Evolutionary conservation across 768 basidiomycete species (phyloP), one percentile per base, ranked within the genome.

Genomic region (Exsudoporus frostii): DNA sequence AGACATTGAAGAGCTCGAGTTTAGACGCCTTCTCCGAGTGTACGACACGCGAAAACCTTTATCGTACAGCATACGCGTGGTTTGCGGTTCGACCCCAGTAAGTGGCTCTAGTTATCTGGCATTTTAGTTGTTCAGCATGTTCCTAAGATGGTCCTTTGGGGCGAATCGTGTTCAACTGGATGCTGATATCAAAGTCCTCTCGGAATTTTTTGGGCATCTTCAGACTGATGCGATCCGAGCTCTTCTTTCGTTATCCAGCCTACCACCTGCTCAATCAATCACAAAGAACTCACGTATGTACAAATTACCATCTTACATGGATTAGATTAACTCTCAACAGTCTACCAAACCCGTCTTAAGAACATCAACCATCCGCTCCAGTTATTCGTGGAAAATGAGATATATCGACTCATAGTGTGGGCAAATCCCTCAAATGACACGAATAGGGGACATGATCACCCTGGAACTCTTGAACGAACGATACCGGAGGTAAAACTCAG

Each of bases 51-150:
- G 83, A 90, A 59, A 76, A 76, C 45, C 73, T 99, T 7, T 99
- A 93, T 68, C 70, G 73, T 6, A 81, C 85, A 2, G 93, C 92
- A 3, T 91, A 92, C 60, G 81, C 85, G 4, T 98, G 96, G 97
- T 99, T 98, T 72, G 75, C 87, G n/a, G 81, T 87, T 44, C 81
- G 88, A n/a, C 88, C 94, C 9, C 92, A 93, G 95, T 97, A 69
- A 70, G 91, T 63, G 40, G 34, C 30, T 47, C 39, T n/a, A 20
- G 34, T 7, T 43, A 4, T 30, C 25, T 45, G 25, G 27, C 30
- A 17, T 36, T 43, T 47, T 24, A n/a, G 39, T 33, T 45, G 40
- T 37, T 57, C 27, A 48, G 24, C n/a, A 25, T 32, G 19, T 33
- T 37, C 13, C 15, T 1, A 61, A 98, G 95, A 62, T 98, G 96